Evolutionary conservation across 2,329 filamentous ascomycete genomes (phyloP), one percentile per base, ranked within the genome.

Genomic region (Phaeoacremonium minimum): DNA sequence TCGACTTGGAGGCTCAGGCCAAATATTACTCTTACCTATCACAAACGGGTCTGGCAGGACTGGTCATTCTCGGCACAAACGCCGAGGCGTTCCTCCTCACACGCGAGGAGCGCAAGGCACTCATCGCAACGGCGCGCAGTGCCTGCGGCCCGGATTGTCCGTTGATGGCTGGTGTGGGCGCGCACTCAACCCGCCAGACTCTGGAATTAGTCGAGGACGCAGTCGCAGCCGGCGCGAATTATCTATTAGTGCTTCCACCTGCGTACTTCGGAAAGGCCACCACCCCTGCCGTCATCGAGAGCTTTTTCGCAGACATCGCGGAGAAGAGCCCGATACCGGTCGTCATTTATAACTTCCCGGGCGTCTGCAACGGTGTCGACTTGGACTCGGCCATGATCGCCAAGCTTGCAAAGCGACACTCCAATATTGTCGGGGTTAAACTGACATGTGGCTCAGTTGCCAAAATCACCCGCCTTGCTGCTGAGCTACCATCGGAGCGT

Each of bases 361-460:
- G 66, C 11, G 80, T 85, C 15, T 83, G 76, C 50, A 81, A 82
- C 44, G 81, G 81, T 16, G 64, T 85, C 4, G 82, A 86, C 52
- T 63, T 86, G 16, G 80, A 84, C 55, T 82, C 78, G 3, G 79
- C 77, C 33, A 69, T 70, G 1, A 77, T 85, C 32, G 62, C 71
- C 2, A 56, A 56, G 16, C 65, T 83, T 16, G 77, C 75, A 2
- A 56, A 55, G 18, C 56, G 46, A 33, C 54, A 69, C 42, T 57
- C 61, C 15, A 79, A 77, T 40, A 70, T 83, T 30, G 77, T 83
- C 15, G 79, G 78, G 18, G 75, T 80, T 14, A 83, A 83, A 53
- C 61, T 85, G 42, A 84, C 80, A 11, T 84, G 80, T 57, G 80
- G 82, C n/a, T 80, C 77, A 46, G 84, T 85, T 19, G 83, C 80